Percentiles rank a stretch among this genome's conserved stretches.
Evolutionary conservation across 164 flowering plant species (phyloP).

Genomic region (Saururus chinensis): DNA sequence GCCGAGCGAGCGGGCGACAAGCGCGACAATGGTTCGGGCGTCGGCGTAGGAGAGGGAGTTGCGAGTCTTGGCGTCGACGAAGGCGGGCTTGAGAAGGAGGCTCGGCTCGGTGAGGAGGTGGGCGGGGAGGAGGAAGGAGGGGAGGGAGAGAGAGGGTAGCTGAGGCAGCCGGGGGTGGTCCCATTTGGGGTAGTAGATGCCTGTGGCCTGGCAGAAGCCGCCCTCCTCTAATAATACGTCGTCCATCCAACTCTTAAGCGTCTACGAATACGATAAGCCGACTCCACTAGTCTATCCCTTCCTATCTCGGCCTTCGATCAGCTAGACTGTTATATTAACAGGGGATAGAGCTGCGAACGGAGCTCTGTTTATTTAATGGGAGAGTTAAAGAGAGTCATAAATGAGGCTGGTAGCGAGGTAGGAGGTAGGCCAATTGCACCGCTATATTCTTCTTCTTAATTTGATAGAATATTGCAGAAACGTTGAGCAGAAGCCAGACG

Average conservation of each 20-base stretch:
- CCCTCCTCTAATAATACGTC: conserved; percentile 10
- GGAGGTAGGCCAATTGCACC: too few relatives aligned
- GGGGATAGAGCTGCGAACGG: too few relatives aligned
- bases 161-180: conserved; percentile 12
- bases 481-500: too few relatives aligned
- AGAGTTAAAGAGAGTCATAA: too few relatives aligned
- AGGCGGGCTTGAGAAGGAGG: conserved; percentile 11
- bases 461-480: too few relatives aligned
- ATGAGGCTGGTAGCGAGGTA: too few relatives aligned
- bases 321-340: too few relatives aligned
- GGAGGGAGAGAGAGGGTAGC: conserved; percentile 9
- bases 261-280: too few relatives aligned
- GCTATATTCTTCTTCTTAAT: too few relatives aligned
- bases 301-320: too few relatives aligned
- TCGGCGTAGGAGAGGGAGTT: conserved; percentile 11
- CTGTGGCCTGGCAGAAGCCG: conserved; percentile 19
- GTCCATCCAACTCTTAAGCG: not conserved
- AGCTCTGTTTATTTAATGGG: too few relatives aligned
- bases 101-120: conserved; percentile 5
- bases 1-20: conserved; percentile 5
- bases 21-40: conserved; percentile 7
- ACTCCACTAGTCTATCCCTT: too few relatives aligned
- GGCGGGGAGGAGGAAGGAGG: conserved; percentile 18
- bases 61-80: conserved; percentile 16
- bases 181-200: conserved; percentile 24